phyloP scores from a whole-genome alignment of 345 rosid species.

The Lumnitzera racemosa region DNA sequence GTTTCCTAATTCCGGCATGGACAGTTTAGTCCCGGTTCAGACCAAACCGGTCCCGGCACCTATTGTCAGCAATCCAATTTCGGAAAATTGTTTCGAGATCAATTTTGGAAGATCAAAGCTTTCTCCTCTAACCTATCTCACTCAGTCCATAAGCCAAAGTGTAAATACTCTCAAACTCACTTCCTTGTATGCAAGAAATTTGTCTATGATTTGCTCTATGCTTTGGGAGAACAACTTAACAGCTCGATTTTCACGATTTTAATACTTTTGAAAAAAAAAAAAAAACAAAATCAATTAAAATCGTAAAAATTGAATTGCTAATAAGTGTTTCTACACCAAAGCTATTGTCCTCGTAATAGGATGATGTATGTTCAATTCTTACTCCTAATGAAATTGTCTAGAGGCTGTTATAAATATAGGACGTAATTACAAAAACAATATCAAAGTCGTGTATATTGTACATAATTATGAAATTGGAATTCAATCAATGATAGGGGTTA shows the following conservation, averaged over 20 bases:
- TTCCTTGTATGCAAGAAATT: neutral
- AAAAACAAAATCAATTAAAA: neutral
- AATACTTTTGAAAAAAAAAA: no score
- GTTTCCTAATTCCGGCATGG: neutral
- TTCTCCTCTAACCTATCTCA: slow-evolving; percentile 18
- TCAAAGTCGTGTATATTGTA: no score
- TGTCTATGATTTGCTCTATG: no score
- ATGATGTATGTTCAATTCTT: neutral
- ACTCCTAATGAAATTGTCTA: no score
- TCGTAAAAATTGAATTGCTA: no score
- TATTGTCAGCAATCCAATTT: neutral
- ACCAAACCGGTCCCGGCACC: slow-evolving; percentile 5
- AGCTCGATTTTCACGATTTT: no score
- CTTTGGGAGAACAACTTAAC: neutral
- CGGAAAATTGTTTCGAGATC: slow-evolving; percentile 15
- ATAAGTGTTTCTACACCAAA: no score
- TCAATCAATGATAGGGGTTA: neutral
- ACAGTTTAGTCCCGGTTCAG: slow-evolving; percentile 29
- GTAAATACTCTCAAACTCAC: slow-evolving; percentile 8
- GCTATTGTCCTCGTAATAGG: no score
- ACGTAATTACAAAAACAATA: no score
- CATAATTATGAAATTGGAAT: no score
- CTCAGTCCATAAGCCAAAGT: slow-evolving; percentile 26
- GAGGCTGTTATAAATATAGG: no score
- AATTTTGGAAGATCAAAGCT: slow-evolving; percentile 28